These are phyloP conservation scores for Oryza meridionalis DNA, from an alignment of 176 grass and related monocot genomes.

Conservation along the genomic window DNA sequence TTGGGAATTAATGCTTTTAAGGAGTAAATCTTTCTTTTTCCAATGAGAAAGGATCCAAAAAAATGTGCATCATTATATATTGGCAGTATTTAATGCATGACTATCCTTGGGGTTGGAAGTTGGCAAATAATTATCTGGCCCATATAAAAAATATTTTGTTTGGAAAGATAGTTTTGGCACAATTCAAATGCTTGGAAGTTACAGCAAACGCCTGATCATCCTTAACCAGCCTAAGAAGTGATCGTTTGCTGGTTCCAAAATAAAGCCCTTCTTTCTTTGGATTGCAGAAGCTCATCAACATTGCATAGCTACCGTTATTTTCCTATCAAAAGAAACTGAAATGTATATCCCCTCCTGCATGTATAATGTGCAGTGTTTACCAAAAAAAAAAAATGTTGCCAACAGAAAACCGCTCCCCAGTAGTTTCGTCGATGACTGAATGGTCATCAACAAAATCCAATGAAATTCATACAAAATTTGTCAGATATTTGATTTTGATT, in stretches of 20 bases:
- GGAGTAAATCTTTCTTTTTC: neutral
- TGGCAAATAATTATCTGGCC: constrained; percentile 1
- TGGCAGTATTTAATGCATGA: constrained; percentile 11
- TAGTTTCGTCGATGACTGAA: too few species aligned
- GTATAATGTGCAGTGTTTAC: neutral
- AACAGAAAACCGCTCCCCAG: too few species aligned
- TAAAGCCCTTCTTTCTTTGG: neutral
- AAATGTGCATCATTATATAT: constrained; percentile 1
- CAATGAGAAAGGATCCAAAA: neutral
- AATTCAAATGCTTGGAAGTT: neutral
- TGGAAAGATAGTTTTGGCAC: constrained; percentile 6
- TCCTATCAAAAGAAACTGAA: neutral
- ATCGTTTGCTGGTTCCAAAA: neutral
- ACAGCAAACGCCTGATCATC: neutral
- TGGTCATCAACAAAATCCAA: too few species aligned
- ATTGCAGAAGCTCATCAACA: neutral
- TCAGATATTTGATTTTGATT: too few species aligned
- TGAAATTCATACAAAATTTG: too few species aligned
- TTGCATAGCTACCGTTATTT: neutral
- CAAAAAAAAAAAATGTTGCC: too few species aligned
- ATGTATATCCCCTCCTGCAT: neutral
- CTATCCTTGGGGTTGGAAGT: neutral
- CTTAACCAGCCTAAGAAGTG: neutral
- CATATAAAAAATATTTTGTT: constrained; percentile 1
- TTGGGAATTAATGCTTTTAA: neutral